A percentile compares a stretch with the other conserved stretches of the same genome.
Conservation (phyloP, 176 grass and related monocot genomes). For the Carex parvula region DNA sequence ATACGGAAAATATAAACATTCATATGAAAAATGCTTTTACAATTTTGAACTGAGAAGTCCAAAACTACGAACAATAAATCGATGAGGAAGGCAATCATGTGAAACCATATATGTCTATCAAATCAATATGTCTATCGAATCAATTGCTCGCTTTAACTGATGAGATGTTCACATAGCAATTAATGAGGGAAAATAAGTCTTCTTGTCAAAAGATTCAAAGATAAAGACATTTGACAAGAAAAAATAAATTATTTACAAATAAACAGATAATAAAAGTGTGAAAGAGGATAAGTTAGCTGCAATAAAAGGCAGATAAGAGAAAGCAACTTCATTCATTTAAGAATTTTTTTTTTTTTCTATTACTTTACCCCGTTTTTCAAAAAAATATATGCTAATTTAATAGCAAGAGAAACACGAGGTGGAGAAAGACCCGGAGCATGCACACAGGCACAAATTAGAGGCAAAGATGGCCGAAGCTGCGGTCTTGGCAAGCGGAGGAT, state of each 20-base stretch:
- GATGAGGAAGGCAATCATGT: too few species aligned
- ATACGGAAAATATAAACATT: neutral
- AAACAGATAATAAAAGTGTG: neutral
- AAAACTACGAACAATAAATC: too few species aligned
- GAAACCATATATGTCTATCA: too few species aligned
- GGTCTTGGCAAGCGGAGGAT: conserved; percentile 17
- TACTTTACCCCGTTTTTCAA: neutral
- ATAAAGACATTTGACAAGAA: neutral
- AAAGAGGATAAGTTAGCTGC: neutral
- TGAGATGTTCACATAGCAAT: neutral
- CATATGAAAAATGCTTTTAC: neutral
- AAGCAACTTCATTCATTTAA: neutral
- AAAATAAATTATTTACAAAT: neutral
- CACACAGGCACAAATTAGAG: conserved; percentile 31
- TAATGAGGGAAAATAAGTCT: too few species aligned
- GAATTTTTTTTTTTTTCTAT: neutral
- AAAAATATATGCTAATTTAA: neutral
- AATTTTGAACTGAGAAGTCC: neutral
- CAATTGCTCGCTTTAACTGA: too few species aligned
- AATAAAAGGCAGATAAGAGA: neutral
- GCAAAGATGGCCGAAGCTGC: conserved; percentile 29
- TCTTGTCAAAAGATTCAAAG: neutral
- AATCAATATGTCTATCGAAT: conserved; percentile 12
- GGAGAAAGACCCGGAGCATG: conserved; percentile 34
- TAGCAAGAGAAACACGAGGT: conserved; percentile 32